Conservation (phyloP, 2,329 filamentous ascomycete species). For the Fonsecaea multimorphosa region DNA sequence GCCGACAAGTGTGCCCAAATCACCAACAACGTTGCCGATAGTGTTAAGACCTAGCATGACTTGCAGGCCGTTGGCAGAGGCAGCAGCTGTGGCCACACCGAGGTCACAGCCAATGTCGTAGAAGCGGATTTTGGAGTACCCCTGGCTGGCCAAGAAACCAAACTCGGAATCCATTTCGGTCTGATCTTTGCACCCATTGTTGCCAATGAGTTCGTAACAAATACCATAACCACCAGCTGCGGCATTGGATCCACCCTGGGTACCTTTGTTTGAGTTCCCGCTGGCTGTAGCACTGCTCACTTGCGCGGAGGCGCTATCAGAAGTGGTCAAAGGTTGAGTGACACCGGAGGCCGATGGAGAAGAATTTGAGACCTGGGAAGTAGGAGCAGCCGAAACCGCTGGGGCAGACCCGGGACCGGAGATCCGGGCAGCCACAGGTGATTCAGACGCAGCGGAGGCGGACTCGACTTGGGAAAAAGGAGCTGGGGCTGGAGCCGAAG, state of each 20-base stretch:
- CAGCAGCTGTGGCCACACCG: constrained; percentile 65
- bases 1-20: constrained; percentile 66
- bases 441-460: constrained; percentile 14
- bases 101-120: constrained; percentile 83
- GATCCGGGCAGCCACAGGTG: constrained; percentile 12
- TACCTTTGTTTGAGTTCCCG: constrained; percentile 1
- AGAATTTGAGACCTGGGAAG: background rate
- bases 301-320: constrained; percentile 9
- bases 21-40: constrained; percentile 60
- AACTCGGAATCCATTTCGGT: constrained; percentile 71
- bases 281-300: background rate
- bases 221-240: constrained; percentile 54
- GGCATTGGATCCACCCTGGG: constrained; percentile 12
- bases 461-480: constrained; percentile 29
- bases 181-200: constrained; percentile 69
- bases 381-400: background rate
- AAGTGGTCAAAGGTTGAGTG: constrained; percentile 31
- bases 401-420: constrained; percentile 29
- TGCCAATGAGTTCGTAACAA: constrained; percentile 64
- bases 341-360: background rate
- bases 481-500: constrained; percentile 18
- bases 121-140: constrained; percentile 71
- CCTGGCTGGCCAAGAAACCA: constrained; percentile 56
- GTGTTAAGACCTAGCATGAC: constrained; percentile 78
- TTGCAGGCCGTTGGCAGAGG: constrained; percentile 68